Base-by-base conservation (phyloP, 73 alveolate genomes). In the Paraurostyla sp. region DNA sequence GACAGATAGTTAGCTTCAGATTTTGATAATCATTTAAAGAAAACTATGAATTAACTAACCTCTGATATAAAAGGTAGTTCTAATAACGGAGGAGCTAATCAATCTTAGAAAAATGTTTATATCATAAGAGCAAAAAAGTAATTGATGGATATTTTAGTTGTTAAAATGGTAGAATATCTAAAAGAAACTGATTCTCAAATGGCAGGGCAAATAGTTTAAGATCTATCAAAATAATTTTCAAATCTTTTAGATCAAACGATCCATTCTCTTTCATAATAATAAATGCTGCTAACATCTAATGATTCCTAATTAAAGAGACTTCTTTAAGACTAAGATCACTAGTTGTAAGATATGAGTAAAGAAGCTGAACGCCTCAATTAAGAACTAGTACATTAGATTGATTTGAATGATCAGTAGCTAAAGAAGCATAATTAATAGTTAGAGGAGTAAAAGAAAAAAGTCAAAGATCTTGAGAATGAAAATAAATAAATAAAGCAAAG, bases 1-100 rank as follows among this genome's bases (percentile, higher is more conserved):
- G 99, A 96, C 65, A 68, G 90, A 81, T 78, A 91, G 43, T 93
- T 94, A 3, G 97, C 98, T 0, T 41, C 69, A 15, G 94, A 92
- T 30, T 96, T 96, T 58, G 99, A 94, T 63, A 81, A 91, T 13
- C 92, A 89, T 15, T 81, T 94, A 7, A 80, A 81, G 48, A 18
- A 60, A 49, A 91, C 87, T 0, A 94, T 96, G 97, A 88, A 87
- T 33, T 95, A 85, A 25, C 76, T 94, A 45, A 43, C 89, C 25
- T 62, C 58, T 0, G 91, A 92, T 0, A 46, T 93, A 23, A 58
- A 58, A 63, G 83, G 46, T n/a, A n/a, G n/a, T n/a, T n/a, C n/a
- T n/a, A n/a, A n/a, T n/a, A n/a, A n/a, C n/a, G n/a, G n/a, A n/a
- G 35, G 59, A 42, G 73, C 54, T 33, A 91, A 76, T 76, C 49